Evolutionary conservation across 2,329 filamentous ascomycete genomes (phyloP), one percentile per base, ranked within the genome.

Genomic region (Purpureocillium takamizusanense): DNA sequence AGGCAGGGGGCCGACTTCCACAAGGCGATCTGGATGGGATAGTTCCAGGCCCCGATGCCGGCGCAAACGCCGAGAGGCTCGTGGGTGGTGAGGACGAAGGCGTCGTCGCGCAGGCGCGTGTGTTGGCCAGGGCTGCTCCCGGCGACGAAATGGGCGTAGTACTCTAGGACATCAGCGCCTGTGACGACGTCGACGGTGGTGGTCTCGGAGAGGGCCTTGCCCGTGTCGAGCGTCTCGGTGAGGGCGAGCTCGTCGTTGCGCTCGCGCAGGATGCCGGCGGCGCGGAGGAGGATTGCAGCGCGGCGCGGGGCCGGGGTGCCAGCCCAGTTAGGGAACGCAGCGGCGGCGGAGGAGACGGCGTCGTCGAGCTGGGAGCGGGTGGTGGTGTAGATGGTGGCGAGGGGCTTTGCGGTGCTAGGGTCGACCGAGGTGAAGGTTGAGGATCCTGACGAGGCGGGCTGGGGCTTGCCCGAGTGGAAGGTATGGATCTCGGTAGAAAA

Each of bases 41-140:
- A 94, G 62, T 94, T 94, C 86, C 86, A 94, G 12, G 87, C 87
- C 39, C 86, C 87, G 48, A 94, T 94, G 41, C 85, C 87, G 12
- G 76, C 87, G 57, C 86, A 94, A 12, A 92, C 86, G 18, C 87
- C 87, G 14, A 94, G 66, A 5, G 87, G 74, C 49, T 86, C 83
- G 57, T 92, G 90, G 53, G 78, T 81, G 10, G 84, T 89, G 60
- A 89, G 87, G 29, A 92, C 78, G 75, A 82, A 88, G 4, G 86
- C 86, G 48, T 86, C 81, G 36, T 79, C 70, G 30, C 87, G 73
- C 31, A 94, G 68, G 40, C 80, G 77, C 35, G 81, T 80, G 15
- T 84, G 83, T 60, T 90, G 85, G 42, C 86, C 86, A 51, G 90
- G 88, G 45, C 90, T 65, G 15, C 86, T 83, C 39, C 85, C 85